Percentiles rank a stretch among this genome's conserved stretches.
phyloP scores from a whole-genome alignment of 2,329 filamentous ascomycete species.

The Saccharata proteae region DNA sequence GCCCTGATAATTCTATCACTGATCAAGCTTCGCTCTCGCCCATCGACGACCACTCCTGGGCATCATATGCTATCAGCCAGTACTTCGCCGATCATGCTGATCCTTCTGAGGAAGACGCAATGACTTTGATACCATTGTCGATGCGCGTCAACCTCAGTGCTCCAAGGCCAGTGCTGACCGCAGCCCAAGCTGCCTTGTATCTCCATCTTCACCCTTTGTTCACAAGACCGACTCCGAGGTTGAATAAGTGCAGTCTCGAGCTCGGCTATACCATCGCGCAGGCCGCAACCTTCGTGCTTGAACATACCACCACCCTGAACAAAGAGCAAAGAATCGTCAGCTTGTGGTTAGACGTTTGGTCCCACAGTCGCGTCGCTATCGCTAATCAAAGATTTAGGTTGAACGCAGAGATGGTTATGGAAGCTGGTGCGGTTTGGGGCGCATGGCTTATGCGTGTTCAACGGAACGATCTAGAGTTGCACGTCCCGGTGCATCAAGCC shows the following conservation, averaged over 20 bases:
- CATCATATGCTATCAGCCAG: slow-evolving; percentile 3
- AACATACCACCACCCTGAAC: slow-evolving; percentile 3
- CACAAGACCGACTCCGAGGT: slow-evolving; percentile 1
- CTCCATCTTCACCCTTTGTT: slow-evolving; percentile 4
- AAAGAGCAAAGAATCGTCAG: slow-evolving; percentile 4
- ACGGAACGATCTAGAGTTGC: slow-evolving; percentile 4
- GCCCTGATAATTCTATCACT: too few species aligned
- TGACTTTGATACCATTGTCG: background rate
- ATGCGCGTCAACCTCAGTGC: too few species aligned
- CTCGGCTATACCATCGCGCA: slow-evolving; percentile 1
- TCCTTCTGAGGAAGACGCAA: background rate
- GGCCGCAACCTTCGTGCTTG: slow-evolving; percentile 2
- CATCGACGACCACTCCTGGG: too few species aligned
- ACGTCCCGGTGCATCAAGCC: background rate
- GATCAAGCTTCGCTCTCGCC: too few species aligned
- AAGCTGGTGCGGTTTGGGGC: slow-evolving; percentile 9
- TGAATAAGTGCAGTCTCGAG: slow-evolving; percentile 3
- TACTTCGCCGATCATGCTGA: background rate
- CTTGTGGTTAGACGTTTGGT: too few species aligned
- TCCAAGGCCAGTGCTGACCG: background rate
- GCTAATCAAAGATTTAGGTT: too few species aligned
- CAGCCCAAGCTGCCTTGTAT: slow-evolving; percentile 4
- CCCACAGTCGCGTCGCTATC: too few species aligned
- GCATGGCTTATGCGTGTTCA: slow-evolving; percentile 6
- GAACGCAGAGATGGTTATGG: slow-evolving; percentile 3